phyloP scores from a whole-genome alignment of 805 yeast species.

The Candida palmyrensis region DNA sequence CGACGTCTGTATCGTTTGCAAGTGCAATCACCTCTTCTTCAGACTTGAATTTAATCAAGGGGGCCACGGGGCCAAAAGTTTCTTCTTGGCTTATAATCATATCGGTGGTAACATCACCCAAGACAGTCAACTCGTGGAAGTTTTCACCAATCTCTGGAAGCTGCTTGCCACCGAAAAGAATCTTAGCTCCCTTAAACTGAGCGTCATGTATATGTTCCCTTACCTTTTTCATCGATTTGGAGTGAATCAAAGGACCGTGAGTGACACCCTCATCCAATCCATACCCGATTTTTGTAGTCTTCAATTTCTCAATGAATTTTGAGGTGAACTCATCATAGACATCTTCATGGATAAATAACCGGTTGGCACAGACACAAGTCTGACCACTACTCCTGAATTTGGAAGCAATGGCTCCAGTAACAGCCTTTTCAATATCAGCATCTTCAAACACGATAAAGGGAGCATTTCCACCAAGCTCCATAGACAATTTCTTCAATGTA shows the following conservation, averaged over 20 bases:
- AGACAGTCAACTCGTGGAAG: slow-evolving; percentile 65
- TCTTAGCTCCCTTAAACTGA: slow-evolving; percentile 54
- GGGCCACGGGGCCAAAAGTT: slow-evolving; percentile 79
- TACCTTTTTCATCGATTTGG: slow-evolving; percentile 58
- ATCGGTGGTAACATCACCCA: slow-evolving; percentile 51
- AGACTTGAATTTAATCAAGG: slow-evolving; percentile 57
- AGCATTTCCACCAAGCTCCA: slow-evolving; percentile 68
- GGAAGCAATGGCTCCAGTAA: slow-evolving; percentile 45
- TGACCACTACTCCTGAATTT: slow-evolving; percentile 62
- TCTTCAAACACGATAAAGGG: slow-evolving; percentile 60
- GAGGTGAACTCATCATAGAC: slow-evolving; percentile 45
- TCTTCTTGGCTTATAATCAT: slow-evolving; percentile 64
- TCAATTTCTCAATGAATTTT: slow-evolving; percentile 33
- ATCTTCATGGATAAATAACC: slow-evolving; percentile 50
- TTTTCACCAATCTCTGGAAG: slow-evolving; percentile 53
- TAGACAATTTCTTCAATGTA: slow-evolving; percentile 54
- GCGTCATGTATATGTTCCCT: slow-evolving; percentile 63
- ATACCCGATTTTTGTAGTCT: slow-evolving; percentile 50
- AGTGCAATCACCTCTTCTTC: slow-evolving; percentile 56
- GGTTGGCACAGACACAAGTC: slow-evolving; percentile 61
- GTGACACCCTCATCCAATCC: slow-evolving; percentile 57
- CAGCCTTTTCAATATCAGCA: slow-evolving; percentile 53
- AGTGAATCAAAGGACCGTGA: slow-evolving; percentile 74
- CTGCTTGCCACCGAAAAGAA: slow-evolving; percentile 56
- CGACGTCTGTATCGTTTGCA: slow-evolving; percentile 68